Percentiles rank a stretch among this genome's conserved stretches.
These are phyloP conservation scores for Exophiala oligosperma DNA, from an alignment of 2,329 filamentous ascomycete species.

Conservation along the genomic window DNA sequence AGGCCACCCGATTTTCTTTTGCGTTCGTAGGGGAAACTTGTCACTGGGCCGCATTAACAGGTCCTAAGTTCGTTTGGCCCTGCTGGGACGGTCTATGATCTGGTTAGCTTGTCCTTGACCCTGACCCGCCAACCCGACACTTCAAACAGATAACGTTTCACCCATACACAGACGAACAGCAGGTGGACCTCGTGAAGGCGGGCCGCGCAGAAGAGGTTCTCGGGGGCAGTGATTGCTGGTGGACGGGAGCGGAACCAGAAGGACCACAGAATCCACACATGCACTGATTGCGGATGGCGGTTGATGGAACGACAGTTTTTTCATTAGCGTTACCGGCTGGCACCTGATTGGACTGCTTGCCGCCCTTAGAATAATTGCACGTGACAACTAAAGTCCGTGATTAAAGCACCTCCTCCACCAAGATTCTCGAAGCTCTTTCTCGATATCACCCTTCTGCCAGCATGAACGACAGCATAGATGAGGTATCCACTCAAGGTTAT, in stretches of 20 bases:
- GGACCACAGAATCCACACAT: not conserved
- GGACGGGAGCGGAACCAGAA: not conserved
- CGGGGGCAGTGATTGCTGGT: not conserved
- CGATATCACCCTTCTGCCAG: not conserved
- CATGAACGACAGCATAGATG: not conserved
- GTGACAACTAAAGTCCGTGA: not conserved
- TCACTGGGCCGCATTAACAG: not conserved
- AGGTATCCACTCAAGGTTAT: not conserved
- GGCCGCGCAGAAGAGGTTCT: not conserved
- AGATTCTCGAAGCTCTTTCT: not conserved
- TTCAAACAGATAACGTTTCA: not conserved
- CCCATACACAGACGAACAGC: not conserved
- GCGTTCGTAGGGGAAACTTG: not conserved
- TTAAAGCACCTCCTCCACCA: not conserved
- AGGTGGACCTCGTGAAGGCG: not conserved
- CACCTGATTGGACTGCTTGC: not conserved
- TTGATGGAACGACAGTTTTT: not conserved
- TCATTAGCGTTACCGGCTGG: not conserved
- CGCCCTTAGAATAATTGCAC: not conserved
- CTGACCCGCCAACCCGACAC: not conserved
- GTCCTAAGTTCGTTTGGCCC: not conserved
- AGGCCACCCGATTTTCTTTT: not conserved
- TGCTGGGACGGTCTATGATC: not conserved
- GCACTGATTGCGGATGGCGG: not conserved
- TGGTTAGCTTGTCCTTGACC: not conserved